Evolutionary conservation across 768 basidiomycete genomes (phyloP), one percentile per base, ranked within the genome.

Genomic region (Macrolepiota albuminosa): DNA sequence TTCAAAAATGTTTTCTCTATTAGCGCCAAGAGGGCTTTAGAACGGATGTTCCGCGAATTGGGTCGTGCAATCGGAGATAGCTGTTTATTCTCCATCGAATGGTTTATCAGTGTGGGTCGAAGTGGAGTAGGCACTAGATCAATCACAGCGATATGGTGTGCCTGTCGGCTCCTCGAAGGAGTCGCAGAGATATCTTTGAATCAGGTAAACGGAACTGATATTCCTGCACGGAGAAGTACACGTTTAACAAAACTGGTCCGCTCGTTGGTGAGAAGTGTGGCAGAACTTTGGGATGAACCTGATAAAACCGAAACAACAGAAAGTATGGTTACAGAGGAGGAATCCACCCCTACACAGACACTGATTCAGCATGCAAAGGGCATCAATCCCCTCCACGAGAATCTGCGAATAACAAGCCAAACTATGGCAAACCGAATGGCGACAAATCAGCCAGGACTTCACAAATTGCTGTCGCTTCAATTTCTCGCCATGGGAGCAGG

Each of bases 121-220:
- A 72, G 72, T 37, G 78, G 82, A 26, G 74, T 71, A 18, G 78
- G 76, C 9, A 70, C 66, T 10, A 73, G 75, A 26, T 81, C 85
- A 18, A 83, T 86, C 1, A 80, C 89, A 0, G 93, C 93, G 3
- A 75, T 95, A 26, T 98, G 94, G 94, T 89, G 91, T 63, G 88
- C 90, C 2, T 82, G 83, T 60, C 81, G 84, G 33, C 69, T 98
- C 0, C 68, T 98, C 59, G 87, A 91, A 65, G 95, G 96, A 2
- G 74, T 88, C 8, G 77, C 82, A 0, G 73, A 76, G 2, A 67
- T 86, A 8, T 76, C 74, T 18, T 71, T 89, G 9, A 72, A 72
- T 26, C 65, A 69, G 2, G 71, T 68, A 9, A 69, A 67, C 8
- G 59, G 50, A 33, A 65, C 65, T 33, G 64, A 74, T 18, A 62